Percentiles rank a stretch among this genome's conserved stretches.
phyloP scores from a whole-genome alignment of 768 basidiomycete genomes.

The Dendrothele bispora region DNA sequence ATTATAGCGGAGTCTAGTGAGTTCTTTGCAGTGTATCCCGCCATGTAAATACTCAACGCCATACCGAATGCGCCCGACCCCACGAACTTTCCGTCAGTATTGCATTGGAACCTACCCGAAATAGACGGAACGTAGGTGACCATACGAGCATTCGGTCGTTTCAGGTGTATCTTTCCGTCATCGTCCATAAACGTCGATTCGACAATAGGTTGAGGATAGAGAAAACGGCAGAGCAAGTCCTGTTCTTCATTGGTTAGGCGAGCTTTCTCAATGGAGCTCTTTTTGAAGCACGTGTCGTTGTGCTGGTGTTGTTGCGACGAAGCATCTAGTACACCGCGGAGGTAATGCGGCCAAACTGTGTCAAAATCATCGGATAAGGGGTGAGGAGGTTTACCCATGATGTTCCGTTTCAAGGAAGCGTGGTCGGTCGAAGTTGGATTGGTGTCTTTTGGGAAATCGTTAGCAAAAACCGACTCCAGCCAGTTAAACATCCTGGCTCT shows the following conservation, averaged over 20 bases:
- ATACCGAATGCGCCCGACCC: slow-evolving; percentile 5
- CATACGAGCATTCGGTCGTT: neutral
- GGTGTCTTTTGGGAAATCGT: no score
- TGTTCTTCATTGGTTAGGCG: slow-evolving; percentile 1
- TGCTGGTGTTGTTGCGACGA: slow-evolving; percentile 3
- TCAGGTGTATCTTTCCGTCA: neutral
- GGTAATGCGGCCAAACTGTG: neutral
- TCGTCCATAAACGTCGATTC: neutral
- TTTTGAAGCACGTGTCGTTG: slow-evolving; percentile 10
- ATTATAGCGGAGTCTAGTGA: slow-evolving; percentile 2
- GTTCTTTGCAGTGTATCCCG: neutral
- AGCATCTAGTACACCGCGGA: slow-evolving; percentile 1
- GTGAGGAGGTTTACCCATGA: no score
- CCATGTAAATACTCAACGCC: slow-evolving; percentile 7
- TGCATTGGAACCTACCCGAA: neutral
- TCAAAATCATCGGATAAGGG: no score
- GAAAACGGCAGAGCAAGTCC: slow-evolving; percentile 9
- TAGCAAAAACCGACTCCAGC: no score
- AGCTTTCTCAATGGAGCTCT: neutral
- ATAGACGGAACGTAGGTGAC: neutral
- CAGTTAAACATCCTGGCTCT: no score
- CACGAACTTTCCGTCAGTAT: slow-evolving; percentile 6
- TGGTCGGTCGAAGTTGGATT: no score
- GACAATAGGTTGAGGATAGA: neutral
- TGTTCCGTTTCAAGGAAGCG: no score